Base-by-base conservation (phyloP, 2,329 filamentous ascomycete species). In the Fusarium incarnatum region DNA sequence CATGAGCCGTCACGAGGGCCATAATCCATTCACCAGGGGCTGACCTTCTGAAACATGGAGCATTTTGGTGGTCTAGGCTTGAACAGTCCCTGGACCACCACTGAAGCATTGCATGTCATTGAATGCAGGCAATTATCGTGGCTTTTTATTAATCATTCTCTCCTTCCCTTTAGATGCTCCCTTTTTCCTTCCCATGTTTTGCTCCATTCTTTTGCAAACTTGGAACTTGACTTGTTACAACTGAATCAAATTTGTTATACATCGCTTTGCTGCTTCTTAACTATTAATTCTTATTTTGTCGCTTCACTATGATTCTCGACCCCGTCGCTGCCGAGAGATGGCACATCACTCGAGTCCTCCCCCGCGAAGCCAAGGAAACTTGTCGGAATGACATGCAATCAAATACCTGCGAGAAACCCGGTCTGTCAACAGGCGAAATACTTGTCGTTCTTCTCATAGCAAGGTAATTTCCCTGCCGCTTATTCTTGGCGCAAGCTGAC, bases 21-120 rank as follows among this genome's bases (percentile, higher is more conserved):
- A 28, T 28, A 28, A 28, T 28, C 27, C 27, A 22, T 18, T 34
- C 16, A 53, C 60, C 42, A 60, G 68, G 56, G 68, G 67, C 62
- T 60, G 59, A 72, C 54, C 59, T 23, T 70, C 69, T 72, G 71
- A 73, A 74, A 73, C 71, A 73, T 73, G 60, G 52, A 68, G 59
- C 34, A 46, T 52, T 60, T 46, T 28, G 41, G 34, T 37, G n/a
- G 49, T 50, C 64, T 58, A 25, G 49, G 23, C 49, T 52, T 52
- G 34, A 37, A 7, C 34, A n/a, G 34, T 37, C 34, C 34, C 18
- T 37, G 34, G 6, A 37, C 34, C 34, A 37, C 18, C 34, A 12
- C 34, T 37, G 18, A 37, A 37, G 34, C 34, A 37, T 37, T 37
- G 20, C n/a, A 60, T 45, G 59, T 45, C 30, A 44, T 40, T 54